Evolutionary conservation across 768 basidiomycete species (phyloP).

Genomic region (Holtermannia corniformis): DNA sequence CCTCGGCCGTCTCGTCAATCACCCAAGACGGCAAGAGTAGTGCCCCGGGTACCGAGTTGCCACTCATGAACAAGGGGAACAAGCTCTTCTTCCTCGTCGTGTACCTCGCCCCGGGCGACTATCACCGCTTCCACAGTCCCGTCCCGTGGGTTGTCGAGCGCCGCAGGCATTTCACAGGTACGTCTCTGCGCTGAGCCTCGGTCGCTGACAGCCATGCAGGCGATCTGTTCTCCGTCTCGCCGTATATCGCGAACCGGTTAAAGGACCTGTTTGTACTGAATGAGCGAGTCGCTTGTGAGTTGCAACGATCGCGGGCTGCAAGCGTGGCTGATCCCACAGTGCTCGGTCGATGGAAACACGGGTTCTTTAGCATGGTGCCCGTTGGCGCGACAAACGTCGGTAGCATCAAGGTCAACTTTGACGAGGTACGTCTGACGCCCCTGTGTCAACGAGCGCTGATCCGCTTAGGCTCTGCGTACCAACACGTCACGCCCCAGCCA

Average conservation of each 20-base stretch:
- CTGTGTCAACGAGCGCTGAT: neutral
- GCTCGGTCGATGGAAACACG: constrained; percentile 85
- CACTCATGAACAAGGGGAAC: constrained; percentile 61
- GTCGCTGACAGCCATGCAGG: too few species aligned
- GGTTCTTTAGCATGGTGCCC: constrained; percentile 95
- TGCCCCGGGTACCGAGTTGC: constrained; percentile 46
- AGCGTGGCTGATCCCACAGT: constrained; percentile 41
- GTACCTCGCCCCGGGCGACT: constrained; percentile 96
- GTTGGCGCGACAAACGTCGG: constrained; percentile 99
- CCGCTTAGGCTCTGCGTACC: constrained; percentile 68
- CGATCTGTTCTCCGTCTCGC: constrained; percentile 94
- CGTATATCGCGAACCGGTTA: constrained; percentile 84
- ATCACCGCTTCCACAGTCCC: constrained; percentile 94
- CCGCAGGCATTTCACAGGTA: constrained; percentile 87
- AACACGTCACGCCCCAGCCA: constrained; percentile 59
- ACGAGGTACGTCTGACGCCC: constrained; percentile 49
- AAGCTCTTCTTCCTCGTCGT: constrained; percentile 86
- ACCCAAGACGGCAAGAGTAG: constrained; percentile 40
- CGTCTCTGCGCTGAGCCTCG: constrained; percentile 35
- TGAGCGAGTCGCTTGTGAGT: constrained; percentile 70
- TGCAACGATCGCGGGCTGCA: too few species aligned
- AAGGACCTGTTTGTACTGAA: constrained; percentile 95
- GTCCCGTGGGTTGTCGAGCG: constrained; percentile 96
- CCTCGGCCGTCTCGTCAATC: constrained; percentile 9
- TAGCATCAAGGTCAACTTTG: constrained; percentile 91